These are phyloP conservation scores for Xylariaceae sp. DNA, from an alignment of 2,329 filamentous ascomycete species.

Conservation along the genomic window DNA sequence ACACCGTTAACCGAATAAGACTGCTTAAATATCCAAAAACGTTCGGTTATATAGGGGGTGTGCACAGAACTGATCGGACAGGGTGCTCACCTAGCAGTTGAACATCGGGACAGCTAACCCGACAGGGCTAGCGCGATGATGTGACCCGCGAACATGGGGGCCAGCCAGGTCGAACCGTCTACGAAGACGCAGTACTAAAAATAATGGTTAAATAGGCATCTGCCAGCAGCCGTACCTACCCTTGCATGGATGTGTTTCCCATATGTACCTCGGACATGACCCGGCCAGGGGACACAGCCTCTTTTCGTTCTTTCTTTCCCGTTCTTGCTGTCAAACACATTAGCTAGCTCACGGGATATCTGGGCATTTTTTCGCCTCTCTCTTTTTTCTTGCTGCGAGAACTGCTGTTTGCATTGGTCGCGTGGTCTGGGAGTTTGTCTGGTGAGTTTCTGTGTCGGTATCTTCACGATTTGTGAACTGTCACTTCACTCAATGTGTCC, in stretches of 20 bases:
- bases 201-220: not conserved
- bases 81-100: not conserved
- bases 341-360: too few species aligned
- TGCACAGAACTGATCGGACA: too few species aligned
- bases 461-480: too few species aligned
- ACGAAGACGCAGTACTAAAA: not conserved
- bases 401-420: not conserved
- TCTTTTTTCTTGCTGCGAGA: not conserved
- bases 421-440: not conserved
- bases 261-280: not conserved
- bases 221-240: conserved; percentile 6
- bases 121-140: not conserved
- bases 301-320: not conserved
- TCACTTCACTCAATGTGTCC: not conserved
- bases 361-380: not conserved
- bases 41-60: too few species aligned
- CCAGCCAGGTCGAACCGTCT: too few species aligned
- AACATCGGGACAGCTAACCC: not conserved
- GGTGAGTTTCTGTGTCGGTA: not conserved
- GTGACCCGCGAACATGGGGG: too few species aligned
- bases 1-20: too few species aligned
- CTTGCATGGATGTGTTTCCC: not conserved
- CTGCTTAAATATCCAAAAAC: too few species aligned
- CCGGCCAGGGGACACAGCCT: conserved; percentile 4
- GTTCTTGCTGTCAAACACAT: not conserved